Evolutionary conservation across 176 grass and related monocot species (phyloP), one percentile per base, ranked within the genome.

Genomic region (Bromus sterilis): DNA sequence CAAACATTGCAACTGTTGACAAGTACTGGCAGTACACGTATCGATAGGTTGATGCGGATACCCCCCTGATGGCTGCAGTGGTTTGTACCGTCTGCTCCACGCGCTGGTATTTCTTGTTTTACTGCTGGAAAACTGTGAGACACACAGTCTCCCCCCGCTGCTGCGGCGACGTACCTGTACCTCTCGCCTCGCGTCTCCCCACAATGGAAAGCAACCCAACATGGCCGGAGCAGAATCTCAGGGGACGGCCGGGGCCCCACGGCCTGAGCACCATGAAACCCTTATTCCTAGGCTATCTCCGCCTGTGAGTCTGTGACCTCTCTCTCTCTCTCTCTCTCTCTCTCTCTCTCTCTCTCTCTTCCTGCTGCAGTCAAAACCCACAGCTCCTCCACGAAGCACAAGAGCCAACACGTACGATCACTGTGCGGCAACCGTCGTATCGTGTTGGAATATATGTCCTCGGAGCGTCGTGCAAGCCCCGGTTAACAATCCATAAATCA

Each of bases 391-490:
- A 76, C n/a, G 24, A 18, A 43, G 14, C 69, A 48, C 26, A 31
- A 46, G 83, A 36, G 58, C 18, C 62, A 18, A 15, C 55, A 21
- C 74, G 33, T 60, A 78, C 25, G 36, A 31, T 82, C 74, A 82
- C 78, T 67, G 73, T 71, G 43, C 35, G 55, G 56, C 29, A 89
- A 86, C 74, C 66, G 71, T 82, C 83, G 78, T 78, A 82, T 74
- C 88, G 72, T 86, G 83, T 6, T 78, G 88, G 88, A 89, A 90
- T 90, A 86, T 86, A 90, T 90, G 88, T 90, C 88, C 74, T 51
- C 37, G 73, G 57, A 48, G 79, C 74, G 16, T 73, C 74, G 16
- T 73, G 46, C 68, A 72, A 42, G 26, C 15, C 49, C 32, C 36
- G 43, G 76, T 1, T 35, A 62, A 6, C 46, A 65, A 68, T 44